Conservation (phyloP, 495 filamentous ascomycete genomes). For the Bryoglossum gracile region DNA sequence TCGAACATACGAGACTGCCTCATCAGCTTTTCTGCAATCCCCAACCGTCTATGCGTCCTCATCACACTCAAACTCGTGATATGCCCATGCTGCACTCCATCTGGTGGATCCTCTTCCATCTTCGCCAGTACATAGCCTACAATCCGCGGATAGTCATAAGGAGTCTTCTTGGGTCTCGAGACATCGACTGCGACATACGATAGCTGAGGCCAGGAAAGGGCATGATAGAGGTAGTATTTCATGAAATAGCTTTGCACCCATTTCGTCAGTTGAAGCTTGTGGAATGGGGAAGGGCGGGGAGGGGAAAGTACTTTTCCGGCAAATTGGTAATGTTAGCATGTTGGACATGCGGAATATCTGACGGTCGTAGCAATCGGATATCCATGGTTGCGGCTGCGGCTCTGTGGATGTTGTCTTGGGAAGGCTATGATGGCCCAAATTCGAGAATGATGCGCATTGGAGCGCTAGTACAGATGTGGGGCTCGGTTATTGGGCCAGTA, state of each 20-base stretch:
- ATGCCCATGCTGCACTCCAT: conserved; percentile 89
- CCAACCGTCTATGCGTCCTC: conserved; percentile 85
- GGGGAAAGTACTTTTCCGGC: conserved; percentile 62
- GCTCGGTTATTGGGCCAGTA: neutral
- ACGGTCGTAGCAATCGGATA: conserved; percentile 64
- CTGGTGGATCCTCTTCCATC: conserved; percentile 96
- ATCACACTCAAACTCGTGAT: conserved; percentile 95
- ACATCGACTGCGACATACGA: conserved; percentile 93
- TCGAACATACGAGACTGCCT: conserved; percentile 87
- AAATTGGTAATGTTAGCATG: conserved; percentile 98
- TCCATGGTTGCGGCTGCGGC: conserved; percentile 67
- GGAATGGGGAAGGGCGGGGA: neutral
- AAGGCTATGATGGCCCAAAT: too few relatives aligned
- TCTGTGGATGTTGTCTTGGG: too few relatives aligned
- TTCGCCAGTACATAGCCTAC: conserved; percentile 99
- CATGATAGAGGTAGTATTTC: conserved; percentile 99
- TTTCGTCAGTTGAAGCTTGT: too few relatives aligned
- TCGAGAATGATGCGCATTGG: conserved; percentile 7
- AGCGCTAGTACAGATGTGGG: conserved; percentile 13
- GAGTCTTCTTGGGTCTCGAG: conserved; percentile 62
- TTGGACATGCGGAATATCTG: conserved; percentile 90
- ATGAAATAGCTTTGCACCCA: conserved; percentile 64
- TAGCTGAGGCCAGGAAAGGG: conserved; percentile 93
- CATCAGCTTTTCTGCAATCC: conserved; percentile 96
- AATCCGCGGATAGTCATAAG: conserved; percentile 91